These are phyloP conservation scores for Plantago coronopus DNA, from an alignment of 305 asterid genomes.

Conservation along the genomic window DNA sequence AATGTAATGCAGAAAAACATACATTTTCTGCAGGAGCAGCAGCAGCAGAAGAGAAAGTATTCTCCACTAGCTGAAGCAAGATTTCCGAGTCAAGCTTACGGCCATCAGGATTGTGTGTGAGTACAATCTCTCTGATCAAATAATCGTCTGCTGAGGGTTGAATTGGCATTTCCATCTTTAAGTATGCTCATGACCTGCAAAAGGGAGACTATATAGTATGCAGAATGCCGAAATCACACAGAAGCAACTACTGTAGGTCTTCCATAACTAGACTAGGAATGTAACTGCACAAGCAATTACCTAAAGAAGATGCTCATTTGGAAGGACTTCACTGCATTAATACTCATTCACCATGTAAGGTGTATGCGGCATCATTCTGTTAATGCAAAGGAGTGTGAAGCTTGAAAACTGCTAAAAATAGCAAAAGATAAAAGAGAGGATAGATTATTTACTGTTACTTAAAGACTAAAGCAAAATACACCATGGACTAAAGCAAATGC, in stretches of 20 bases:
- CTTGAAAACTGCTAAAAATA: background rate
- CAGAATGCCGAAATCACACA: background rate
- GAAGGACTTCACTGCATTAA: background rate
- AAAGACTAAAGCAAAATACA: constrained; percentile 3
- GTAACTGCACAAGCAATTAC: background rate
- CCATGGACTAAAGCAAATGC: constrained; percentile 23
- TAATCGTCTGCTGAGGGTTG: constrained; percentile 39
- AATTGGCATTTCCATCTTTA: constrained; percentile 17
- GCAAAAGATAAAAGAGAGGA: constrained; percentile 14
- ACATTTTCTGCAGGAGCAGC: constrained; percentile 27
- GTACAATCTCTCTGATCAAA: constrained; percentile 44
- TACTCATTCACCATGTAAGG: background rate
- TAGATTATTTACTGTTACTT: background rate
- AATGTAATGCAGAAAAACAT: background rate
- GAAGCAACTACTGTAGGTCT: background rate
- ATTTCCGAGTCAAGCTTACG: constrained; percentile 37
- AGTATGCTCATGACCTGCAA: constrained; percentile 30
- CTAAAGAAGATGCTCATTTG: background rate
- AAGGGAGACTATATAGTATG: background rate
- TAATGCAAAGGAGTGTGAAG: background rate
- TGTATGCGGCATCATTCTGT: background rate
- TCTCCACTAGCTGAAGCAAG: constrained; percentile 43
- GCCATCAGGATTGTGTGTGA: constrained; percentile 59
- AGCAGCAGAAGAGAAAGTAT: constrained; percentile 27
- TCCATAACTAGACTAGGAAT: background rate